Evolutionary conservation across 2,329 filamentous ascomycete species (phyloP), one percentile per base, ranked within the genome.

Genomic region (Rutstroemia sp.): DNA sequence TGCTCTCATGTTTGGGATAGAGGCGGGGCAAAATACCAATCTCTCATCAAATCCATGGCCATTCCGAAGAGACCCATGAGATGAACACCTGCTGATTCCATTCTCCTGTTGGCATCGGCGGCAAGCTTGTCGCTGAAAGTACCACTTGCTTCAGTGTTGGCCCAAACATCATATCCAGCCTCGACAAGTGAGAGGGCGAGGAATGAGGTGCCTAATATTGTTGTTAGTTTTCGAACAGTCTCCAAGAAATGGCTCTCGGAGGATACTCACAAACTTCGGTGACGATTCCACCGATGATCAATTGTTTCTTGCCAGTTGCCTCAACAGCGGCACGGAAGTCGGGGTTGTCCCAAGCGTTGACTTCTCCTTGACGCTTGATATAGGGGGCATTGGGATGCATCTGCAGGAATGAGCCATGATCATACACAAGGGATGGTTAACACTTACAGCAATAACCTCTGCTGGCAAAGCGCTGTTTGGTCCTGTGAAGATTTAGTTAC

Each of bases 261-360:
- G n/a, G 2, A 10, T 16, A 70, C 68, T 59, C 69, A 77, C 85
- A 89, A 57, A 90, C 86, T 68, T 91, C 87, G 0, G 87, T 90
- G 2, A 81, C 78, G 64, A 90, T 88, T 7, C 87, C 86, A 2
- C 76, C 86, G 16, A 92, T 70, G 65, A 91, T 87, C 64, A 91
- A 74, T 68, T 91, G 88, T 30, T 77, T 82, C 68, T 82, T 84
- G 57, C 80, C 80, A 4, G 84, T 80, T 1, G 84, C 84, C 60
- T 77, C 72, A 59, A 91, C 76, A 2, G 87, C 86, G 1, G 74
- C 75, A 38, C 78, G 78, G 73, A 91, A 89, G 0, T 87, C 80
- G 2, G 76, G 63, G 63, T 88, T 89, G 67, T 91, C 88, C 87
- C 86, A 89, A 2, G 87, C 87, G 66, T 89, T 80, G 65, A 91